Percentiles rank a stretch among this genome's conserved stretches.
Conservation (phyloP, 192 early-diverging fungal genomes). For the Coemansia sp. region DNA sequence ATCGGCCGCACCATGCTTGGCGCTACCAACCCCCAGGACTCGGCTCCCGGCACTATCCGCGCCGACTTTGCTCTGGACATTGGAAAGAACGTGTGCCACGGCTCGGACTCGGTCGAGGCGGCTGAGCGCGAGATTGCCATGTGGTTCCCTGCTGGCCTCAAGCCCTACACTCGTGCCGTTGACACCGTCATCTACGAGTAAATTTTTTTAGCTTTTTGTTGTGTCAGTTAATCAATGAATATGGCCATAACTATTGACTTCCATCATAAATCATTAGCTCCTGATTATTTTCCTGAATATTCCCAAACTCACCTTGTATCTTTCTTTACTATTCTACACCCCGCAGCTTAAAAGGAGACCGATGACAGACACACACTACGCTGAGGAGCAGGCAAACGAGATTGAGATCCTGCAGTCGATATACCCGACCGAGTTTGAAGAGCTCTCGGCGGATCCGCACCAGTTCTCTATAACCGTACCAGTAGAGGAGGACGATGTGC, state of each 20-base stretch:
- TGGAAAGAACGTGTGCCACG: constrained; percentile 89
- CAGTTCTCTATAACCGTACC: constrained; percentile 62
- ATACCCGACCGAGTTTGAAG: constrained; percentile 74
- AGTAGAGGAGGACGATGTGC: constrained; percentile 66
- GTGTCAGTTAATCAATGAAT: too few species aligned
- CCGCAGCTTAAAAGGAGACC: too few species aligned
- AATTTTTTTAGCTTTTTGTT: constrained; percentile 11
- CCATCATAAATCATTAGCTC: neutral
- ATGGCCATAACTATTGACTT: neutral
- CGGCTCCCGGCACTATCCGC: constrained; percentile 91
- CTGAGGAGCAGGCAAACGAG: constrained; percentile 77
- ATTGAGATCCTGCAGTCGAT: constrained; percentile 79
- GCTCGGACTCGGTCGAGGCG: constrained; percentile 83
- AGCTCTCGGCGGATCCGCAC: constrained; percentile 48
- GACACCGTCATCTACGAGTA: constrained; percentile 78
- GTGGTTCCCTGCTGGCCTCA: constrained; percentile 77
- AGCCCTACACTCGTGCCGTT: constrained; percentile 60
- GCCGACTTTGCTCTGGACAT: constrained; percentile 89
- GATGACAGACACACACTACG: constrained; percentile 61
- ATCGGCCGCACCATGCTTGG: constrained; percentile 84
- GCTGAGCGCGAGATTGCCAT: constrained; percentile 86
- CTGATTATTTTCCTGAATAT: neutral
- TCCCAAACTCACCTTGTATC: too few species aligned
- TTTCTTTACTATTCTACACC: neutral
- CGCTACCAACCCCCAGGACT: constrained; percentile 89